These are phyloP conservation scores for Chrysochromulina tobinii DNA, from an alignment of 78 protist genomes.

Conservation along the genomic window DNA sequence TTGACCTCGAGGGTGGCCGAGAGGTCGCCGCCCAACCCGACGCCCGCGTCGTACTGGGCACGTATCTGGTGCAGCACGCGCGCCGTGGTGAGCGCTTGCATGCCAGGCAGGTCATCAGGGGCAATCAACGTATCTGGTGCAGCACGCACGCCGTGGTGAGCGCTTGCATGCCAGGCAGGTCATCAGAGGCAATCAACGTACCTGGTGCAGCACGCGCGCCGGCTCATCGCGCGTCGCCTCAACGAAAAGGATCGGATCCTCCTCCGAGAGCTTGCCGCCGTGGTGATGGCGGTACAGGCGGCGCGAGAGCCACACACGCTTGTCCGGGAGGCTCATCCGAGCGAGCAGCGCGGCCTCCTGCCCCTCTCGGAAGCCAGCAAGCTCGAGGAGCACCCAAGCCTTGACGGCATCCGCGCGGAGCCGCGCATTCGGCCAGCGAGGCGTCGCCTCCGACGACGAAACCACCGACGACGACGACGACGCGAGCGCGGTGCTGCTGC, in stretches of 20 bases:
- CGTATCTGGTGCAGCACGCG: slow-evolving; percentile 4
- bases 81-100: background rate
- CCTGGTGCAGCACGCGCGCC: background rate
- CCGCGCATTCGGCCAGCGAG: slow-evolving; percentile 10
- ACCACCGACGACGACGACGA: too few relatives aligned
- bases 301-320: slow-evolving; percentile 7
- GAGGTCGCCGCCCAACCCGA: background rate
- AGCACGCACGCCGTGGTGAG: background rate
- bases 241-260: slow-evolving; percentile 15
- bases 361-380: background rate
- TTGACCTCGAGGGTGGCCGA: slow-evolving; percentile 10
- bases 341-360: background rate
- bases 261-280: background rate
- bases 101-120: too few relatives aligned
- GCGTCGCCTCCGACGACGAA: background rate
- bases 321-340: background rate
- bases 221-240: background rate
- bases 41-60: background rate
- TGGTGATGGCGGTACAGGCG: slow-evolving; percentile 6
- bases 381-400: slow-evolving; percentile 27
- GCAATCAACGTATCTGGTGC: background rate
- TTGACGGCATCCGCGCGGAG: background rate
- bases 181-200: background rate
- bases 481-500: too few relatives aligned
- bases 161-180: too few relatives aligned